Base-by-base conservation (phyloP, 108 stramenopile species). In the Cyclotella baltica region DNA sequence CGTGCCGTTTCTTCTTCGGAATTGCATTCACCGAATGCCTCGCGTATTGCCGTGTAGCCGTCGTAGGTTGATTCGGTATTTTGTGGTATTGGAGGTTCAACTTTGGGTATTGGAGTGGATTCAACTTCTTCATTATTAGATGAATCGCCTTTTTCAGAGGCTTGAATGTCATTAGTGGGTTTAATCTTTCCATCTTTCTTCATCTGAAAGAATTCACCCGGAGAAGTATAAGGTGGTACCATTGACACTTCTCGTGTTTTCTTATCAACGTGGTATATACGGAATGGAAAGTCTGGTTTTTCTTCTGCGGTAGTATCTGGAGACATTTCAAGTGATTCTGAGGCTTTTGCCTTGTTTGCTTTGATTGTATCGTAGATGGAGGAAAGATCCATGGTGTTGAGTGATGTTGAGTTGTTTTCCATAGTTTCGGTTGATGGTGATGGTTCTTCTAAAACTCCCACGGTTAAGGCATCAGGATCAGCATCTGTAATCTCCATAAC, bases 191-290 rank as follows among this genome's bases (percentile, higher is more conserved):
- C 48, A 31, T 75, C 53, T 20, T 37, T 71, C 20, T 85, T 73
- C 62, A 66, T 76, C 25, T 58, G 61, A n/a, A 77, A 68, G 66
- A 93, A 88, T 28, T 88, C 89, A 3, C 61, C 90, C n/a, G 91
- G 91, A 46, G 76, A 70, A 11, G 89, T 90, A 72, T 89, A 95
- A 1, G 91, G 93, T n/a, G 93, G 93, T 19, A 95, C 87, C 55
- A 86, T 86, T 22, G 72, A 73, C n/a, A 58, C 15, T 55, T 88
- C 85, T 34, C 93, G 80, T 4, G 89, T 90, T 43, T 85, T 75
- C 19, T 59, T 38, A 69, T 88, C 90, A 23, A 90, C 76, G 52
- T 88, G 83, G 29, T 83, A 88, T 30, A 94, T 90, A 27, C 91
- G 85, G 72, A 94, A 94, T 34, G 86, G 85, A 9, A 88, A 88